Evolutionary conservation across 1,139 yeast species (phyloP).

Genomic region (Kazachstania sp.): DNA sequence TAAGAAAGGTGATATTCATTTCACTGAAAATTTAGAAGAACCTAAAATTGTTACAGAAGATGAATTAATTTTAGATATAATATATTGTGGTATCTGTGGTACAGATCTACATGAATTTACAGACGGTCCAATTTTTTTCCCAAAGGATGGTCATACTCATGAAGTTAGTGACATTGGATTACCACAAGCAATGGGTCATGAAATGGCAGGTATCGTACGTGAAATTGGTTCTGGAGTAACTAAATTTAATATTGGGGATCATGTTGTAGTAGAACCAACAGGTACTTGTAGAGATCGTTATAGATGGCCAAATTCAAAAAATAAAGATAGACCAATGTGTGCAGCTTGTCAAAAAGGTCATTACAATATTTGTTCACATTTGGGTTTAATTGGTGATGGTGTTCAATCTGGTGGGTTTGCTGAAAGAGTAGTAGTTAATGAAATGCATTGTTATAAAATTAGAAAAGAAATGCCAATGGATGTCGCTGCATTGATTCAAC

Average conservation of each 20-base stretch:
- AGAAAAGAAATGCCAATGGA: constrained; percentile 43
- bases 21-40: constrained; percentile 36
- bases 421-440: constrained; percentile 43
- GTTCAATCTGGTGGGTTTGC: constrained; percentile 45
- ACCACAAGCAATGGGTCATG: constrained; percentile 57
- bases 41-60: constrained; percentile 39
- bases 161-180: constrained; percentile 33
- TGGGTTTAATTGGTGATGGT: constrained; percentile 41
- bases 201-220: constrained; percentile 39
- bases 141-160: constrained; percentile 27
- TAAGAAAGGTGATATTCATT: constrained; percentile 43
- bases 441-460: constrained; percentile 39
- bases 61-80: constrained; percentile 44
- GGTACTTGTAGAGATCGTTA: constrained; percentile 42
- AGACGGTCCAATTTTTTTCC: constrained; percentile 47
- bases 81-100: constrained; percentile 54
- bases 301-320: constrained; percentile 26
- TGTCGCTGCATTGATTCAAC: constrained; percentile 49
- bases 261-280: constrained; percentile 47
- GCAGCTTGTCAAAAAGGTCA: constrained; percentile 40
- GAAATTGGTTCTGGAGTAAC: constrained; percentile 34
- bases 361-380: constrained; percentile 40
- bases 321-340: constrained; percentile 30
- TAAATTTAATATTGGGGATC: constrained; percentile 35
- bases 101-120: constrained; percentile 48